These are phyloP conservation scores for Batrachochytrium dendrobatidis DNA, from an alignment of 371 early-diverging fungal genomes.

Conservation along the genomic window DNA sequence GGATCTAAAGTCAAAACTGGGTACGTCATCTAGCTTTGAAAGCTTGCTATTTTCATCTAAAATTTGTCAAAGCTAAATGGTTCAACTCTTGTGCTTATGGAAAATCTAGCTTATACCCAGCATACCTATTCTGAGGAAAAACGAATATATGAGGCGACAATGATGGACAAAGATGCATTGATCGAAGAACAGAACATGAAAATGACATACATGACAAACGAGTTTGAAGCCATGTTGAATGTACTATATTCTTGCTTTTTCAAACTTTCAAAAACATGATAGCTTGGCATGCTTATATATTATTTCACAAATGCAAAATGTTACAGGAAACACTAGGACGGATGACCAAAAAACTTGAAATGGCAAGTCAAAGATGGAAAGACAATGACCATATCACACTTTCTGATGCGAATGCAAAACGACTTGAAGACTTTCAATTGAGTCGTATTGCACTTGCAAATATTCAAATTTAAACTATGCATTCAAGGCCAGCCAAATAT, in stretches of 20 bases:
- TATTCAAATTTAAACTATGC: conserved; percentile 10
- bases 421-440: conserved; percentile 43
- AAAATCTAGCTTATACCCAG: conserved; percentile 19
- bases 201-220: conserved; percentile 45
- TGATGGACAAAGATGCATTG: conserved; percentile 35
- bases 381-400: conserved; percentile 41
- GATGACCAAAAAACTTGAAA: conserved; percentile 43
- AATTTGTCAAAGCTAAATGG: neutral
- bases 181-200: conserved; percentile 51
- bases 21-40: conserved; percentile 13
- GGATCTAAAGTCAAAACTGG: conserved; percentile 34
- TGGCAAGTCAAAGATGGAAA: conserved; percentile 41
- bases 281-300: neutral
- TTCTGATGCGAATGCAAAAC: conserved; percentile 33
- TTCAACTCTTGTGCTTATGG: neutral
- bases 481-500: no score
- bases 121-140: conserved; percentile 22
- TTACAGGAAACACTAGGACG: conserved; percentile 41
- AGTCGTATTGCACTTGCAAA: conserved; percentile 28
- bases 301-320: neutral
- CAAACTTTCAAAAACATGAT: neutral
- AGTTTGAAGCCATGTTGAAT: conserved; percentile 49
- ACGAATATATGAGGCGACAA: conserved; percentile 23
- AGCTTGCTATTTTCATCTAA: neutral
- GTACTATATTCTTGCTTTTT: conserved; percentile 21